Evolutionary conservation across 371 early-diverging fungal species (phyloP), one percentile per base, ranked within the genome.

Genomic region (Zancudomyces culisetae): DNA sequence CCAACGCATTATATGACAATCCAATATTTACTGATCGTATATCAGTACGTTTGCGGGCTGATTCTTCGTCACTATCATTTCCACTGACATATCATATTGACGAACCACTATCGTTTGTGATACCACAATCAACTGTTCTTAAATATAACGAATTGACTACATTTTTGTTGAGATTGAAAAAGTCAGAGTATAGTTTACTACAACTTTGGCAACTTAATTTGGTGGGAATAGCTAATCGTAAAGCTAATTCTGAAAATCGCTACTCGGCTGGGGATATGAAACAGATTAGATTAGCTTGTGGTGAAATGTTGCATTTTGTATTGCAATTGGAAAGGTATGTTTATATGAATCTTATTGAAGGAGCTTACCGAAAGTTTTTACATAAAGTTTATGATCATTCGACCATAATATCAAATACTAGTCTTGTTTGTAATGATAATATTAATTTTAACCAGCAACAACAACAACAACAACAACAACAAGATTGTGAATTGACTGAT

Each of bases 231-330:
- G 15, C 18, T 52, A 19, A 29, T 12, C 13, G 10, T n/a, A 26
- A 13, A 22, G 12, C 24, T 1, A 66, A 53, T 26, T 56, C 26
- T 40, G 24, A 48, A 27, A 39, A 23, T 22, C 18, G 21, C 0
- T 0, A 20, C 22, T 45, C 66, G 27, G 15, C n/a, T 15, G 30
- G 24, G 29, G 52, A 51, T 51, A 55, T 47, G 23, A 23, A 54
- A 20, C 21, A 39, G 20, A 39, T 45, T 21, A 29, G 29, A 41
- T 26, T 86, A 35, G 68, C 78, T 1, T 74, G 81, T 56, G 71
- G 73, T 24, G 80, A 88, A 57, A 96, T 96, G 95, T 73, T 85
- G 26, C 97, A 96, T 61, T 95, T 93, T 65, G 72, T 87, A 23
- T 76, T 80, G 57, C 91, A 94, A 60, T 66, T 93, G 51, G 92